Percentiles rank a stretch among this genome's conserved stretches.
phyloP scores from a whole-genome alignment of 345 rosid species.

The Populus deltoides region DNA sequence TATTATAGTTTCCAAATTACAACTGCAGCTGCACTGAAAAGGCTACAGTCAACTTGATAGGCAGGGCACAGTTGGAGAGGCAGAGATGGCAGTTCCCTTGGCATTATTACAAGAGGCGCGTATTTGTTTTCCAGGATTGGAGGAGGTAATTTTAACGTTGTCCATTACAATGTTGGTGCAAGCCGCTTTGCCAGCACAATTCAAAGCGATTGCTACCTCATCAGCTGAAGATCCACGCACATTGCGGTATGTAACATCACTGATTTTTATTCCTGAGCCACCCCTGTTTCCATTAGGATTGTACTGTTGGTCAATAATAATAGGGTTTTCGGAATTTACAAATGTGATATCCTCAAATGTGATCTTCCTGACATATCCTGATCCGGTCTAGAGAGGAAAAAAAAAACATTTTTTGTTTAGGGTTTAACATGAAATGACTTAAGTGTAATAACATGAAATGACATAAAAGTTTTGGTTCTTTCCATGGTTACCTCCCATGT shows the following conservation, averaged over 20 bases:
- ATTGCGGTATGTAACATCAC: constrained; percentile 28
- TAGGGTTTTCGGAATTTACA: constrained; percentile 28
- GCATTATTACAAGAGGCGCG: constrained; percentile 32
- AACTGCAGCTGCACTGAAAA: not conserved
- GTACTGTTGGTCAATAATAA: constrained; percentile 38
- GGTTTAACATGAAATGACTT: too few relatives aligned
- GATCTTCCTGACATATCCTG: constrained; percentile 41
- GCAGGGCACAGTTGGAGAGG: not conserved
- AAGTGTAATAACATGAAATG: too few relatives aligned
- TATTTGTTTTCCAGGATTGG: constrained; percentile 9
- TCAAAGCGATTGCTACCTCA: constrained; percentile 25
- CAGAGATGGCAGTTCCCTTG: not conserved
- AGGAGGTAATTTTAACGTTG: constrained; percentile 23
- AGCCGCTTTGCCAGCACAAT: constrained; percentile 27
- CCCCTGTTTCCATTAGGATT: not conserved
- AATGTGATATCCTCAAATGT: constrained; percentile 33
- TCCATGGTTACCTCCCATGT: constrained; percentile 26
- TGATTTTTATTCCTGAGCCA: constrained; percentile 27
- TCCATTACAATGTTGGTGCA: constrained; percentile 32
- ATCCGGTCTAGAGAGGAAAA: constrained; percentile 24
- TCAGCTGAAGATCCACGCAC: constrained; percentile 34
- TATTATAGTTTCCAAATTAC: not conserved
- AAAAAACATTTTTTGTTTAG: not conserved
- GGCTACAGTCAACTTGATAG: not conserved
- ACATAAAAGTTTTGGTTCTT: not conserved